Evolutionary conservation across 495 filamentous ascomycete species (phyloP), one percentile per base, ranked within the genome.

Genomic region (Aspergillus campestris): DNA sequence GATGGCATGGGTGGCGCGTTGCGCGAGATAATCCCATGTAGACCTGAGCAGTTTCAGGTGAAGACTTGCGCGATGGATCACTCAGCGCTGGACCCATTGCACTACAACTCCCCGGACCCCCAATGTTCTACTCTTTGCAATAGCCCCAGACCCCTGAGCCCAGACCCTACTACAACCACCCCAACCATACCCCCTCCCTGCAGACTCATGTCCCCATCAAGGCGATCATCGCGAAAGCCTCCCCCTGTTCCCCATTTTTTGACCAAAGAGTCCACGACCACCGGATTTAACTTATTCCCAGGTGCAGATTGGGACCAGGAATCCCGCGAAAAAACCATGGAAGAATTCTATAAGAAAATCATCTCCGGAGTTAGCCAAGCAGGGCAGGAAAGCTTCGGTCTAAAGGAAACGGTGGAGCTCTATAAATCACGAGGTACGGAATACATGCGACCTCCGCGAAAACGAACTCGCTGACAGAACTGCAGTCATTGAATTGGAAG

Each of bases 381-480:
- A 7, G 73, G 75, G 5, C 74, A 75, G 14, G 80, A 83, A 45
- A 78, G 72, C 51, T 78, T 73, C 38, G 71, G 66, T 1, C 55
- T 86, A 42, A 85, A 88, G 52, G 84, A 90, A 42, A 73, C 77
- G 0, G 69, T 90, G 14, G 74, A 78, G 4, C 24, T 85, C 5
- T 83, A 84, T 53, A 89, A 92, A 61, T 72, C 73, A 31, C 73
- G 79, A 77, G 76, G 89, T 95, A 71, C 47, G 81, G 66, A n/a
- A 15, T 11, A 41, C 8, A n/a, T 36, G 28, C 3, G 11, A 9
- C 5, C 31, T 30, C 2, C 12, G 31, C 5, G 8, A 31, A 31
- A 9, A 43, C 42, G 44, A 15, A 47, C 51, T 10, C 33, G 10
- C 6, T 49, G 29, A 41, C 24, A 34, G 11, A 13, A 3, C 36